Evolutionary conservation across 106 monocot species (phyloP).

Genomic region (Alisma plantagoaquatica): DNA sequence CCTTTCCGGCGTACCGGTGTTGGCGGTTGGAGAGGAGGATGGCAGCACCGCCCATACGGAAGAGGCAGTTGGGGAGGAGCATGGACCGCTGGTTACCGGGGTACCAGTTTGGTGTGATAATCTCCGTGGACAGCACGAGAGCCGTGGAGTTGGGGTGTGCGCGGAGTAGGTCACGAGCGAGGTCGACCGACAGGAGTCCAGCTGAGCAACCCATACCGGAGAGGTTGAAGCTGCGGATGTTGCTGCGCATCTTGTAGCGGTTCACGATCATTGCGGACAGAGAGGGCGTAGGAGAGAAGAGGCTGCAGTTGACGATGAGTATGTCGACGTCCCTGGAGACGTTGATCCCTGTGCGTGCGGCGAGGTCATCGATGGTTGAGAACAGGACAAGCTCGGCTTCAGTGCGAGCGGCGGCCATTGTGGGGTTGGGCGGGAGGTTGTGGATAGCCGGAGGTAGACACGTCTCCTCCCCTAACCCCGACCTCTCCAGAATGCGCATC

Average conservation of each 20-base stretch:
- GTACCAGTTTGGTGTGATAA: conserved; percentile 32
- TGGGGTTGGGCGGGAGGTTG: conserved; percentile 14
- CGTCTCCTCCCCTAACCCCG: conserved; percentile 25
- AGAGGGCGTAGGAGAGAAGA: conserved; percentile 28
- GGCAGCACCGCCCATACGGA: conserved; percentile 30
- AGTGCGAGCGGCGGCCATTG: conserved; percentile 15
- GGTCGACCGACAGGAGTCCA: conserved; percentile 24
- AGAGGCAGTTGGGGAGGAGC: conserved; percentile 30
- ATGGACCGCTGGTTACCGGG: conserved; percentile 23
- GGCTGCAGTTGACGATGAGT: conserved; percentile 29
- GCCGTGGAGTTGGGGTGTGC: conserved; percentile 22
- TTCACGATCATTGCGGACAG: conserved; percentile 24
- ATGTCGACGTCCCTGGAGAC: conserved; percentile 22
- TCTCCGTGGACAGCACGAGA: conserved; percentile 22
- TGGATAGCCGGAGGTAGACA: conserved; percentile 19
- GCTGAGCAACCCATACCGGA: conserved; percentile 30
- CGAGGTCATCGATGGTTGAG: conserved; percentile 14
- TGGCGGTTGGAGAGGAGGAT: conserved; percentile 28
- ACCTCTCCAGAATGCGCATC: conserved; percentile 21
- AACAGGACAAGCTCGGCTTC: conserved; percentile 25
- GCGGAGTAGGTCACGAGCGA: conserved; percentile 24
- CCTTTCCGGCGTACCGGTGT: conserved; percentile 1
- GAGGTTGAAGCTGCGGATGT: conserved; percentile 20
- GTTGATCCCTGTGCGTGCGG: conserved; percentile 5
- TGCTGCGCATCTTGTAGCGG: conserved; percentile 27